Percentiles rank a stretch among this genome's conserved stretches.
Evolutionary conservation across 768 basidiomycete species (phyloP).

Genomic region (Suillus spraguei): DNA sequence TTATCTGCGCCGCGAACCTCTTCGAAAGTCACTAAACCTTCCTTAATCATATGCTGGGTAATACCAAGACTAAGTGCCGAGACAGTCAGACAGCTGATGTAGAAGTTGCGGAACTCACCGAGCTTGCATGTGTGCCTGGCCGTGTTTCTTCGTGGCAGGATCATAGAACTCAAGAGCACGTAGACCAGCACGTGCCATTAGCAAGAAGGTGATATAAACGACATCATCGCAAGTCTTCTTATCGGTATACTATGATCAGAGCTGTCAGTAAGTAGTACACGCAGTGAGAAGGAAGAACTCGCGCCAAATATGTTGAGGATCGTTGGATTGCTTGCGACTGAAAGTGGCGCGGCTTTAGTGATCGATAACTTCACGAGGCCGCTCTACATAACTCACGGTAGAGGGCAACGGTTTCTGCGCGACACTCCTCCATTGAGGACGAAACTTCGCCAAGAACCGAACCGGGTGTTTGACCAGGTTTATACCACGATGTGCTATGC

Average conservation of each 20-base stretch:
- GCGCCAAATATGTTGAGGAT: slow-evolving; percentile 85
- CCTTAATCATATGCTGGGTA: slow-evolving; percentile 73
- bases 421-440: slow-evolving; percentile 90
- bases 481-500: slow-evolving; percentile 80
- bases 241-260: slow-evolving; percentile 56
- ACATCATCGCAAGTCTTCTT: slow-evolving; percentile 74
- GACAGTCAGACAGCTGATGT: slow-evolving; percentile 4
- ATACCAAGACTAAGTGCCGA: slow-evolving; percentile 65
- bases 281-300: slow-evolving; percentile 24
- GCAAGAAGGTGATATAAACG: slow-evolving; percentile 77
- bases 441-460: slow-evolving; percentile 86
- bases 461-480: slow-evolving; percentile 81
- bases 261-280: not conserved
- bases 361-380: not conserved
- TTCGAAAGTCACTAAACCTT: slow-evolving; percentile 70
- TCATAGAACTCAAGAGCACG: slow-evolving; percentile 84
- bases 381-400: slow-evolving; percentile 55
- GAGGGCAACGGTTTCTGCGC: slow-evolving; percentile 86
- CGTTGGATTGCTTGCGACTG: slow-evolving; percentile 73
- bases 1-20: slow-evolving; percentile 62
- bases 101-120: slow-evolving; percentile 47
- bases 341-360: not conserved
- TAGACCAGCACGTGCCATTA: slow-evolving; percentile 86
- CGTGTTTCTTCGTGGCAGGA: slow-evolving; percentile 78
- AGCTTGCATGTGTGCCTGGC: slow-evolving; percentile 91